Evolutionary conservation across 73 alveolate genomes (phyloP), one percentile per base, ranked within the genome.

Genomic region (Paramecium sexaurelia): DNA sequence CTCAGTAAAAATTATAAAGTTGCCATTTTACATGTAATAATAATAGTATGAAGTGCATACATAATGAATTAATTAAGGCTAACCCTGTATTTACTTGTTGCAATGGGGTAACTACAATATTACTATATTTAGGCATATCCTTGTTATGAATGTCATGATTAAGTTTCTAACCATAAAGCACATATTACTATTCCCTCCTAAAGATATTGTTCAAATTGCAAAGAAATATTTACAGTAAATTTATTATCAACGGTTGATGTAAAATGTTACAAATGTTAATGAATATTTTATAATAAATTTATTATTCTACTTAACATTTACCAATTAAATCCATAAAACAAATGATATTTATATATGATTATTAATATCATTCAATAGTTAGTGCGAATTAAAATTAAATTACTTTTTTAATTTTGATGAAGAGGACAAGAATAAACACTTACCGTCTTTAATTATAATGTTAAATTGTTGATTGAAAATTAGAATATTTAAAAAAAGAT

Each of bases 91-190:
- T 75, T 39, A 35, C 35, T 13, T 75, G 88, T 75, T 75, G 88
- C 17, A 75, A 75, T 73, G 9, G 17, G 61, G 51, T 39, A 39
- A 0, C 9, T 4, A 73, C 6, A 6, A n/a, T n/a, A 0, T 7
- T 13, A 35, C 0, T 7, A 1, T 39, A 24, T 24, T 1, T 67
- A 67, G 84, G 45, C 45, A 1, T 67, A 19, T n/a, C 84, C 39
- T 1, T 67, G 84, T 29, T 67, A 67, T 67, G 84, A 67, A 35
- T 67, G 84, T 67, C 84, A 67, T 4, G 84, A 67, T 67, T 20
- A 20, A n/a, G 24, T 20, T 19, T 8, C 24, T 10, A 67, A 67
- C n/a, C 84, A 67, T n/a, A 67, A 67, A 4, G 84, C 84, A 6
- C 84, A 67, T 26, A 67, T 67, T 0, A 24, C 84, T 6, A 19